phyloP scores from a whole-genome alignment of 2,329 filamentous ascomycete species.

The Colletotrichum sp. region DNA sequence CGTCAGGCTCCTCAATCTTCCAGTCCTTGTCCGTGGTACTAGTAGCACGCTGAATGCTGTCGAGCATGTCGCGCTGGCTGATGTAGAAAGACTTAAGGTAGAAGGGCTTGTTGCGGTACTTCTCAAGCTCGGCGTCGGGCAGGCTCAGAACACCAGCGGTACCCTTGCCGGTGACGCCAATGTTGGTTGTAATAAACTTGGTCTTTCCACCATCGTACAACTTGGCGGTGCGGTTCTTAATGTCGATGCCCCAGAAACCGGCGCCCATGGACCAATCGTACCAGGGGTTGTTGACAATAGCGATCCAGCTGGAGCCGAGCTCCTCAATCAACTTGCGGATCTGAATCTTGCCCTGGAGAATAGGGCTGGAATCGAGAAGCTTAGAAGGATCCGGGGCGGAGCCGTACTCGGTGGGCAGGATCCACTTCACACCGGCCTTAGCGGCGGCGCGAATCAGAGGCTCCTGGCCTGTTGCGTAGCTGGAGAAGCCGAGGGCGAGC shows the following conservation, averaged over 20 bases:
- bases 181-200: constrained; percentile 63
- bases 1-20: constrained; percentile 48
- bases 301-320: constrained; percentile 36
- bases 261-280: constrained; percentile 31
- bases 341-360: constrained; percentile 29
- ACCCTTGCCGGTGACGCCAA: constrained; percentile 56
- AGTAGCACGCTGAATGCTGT: constrained; percentile 61
- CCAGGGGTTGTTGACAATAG: constrained; percentile 36
- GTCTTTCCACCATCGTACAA: constrained; percentile 62
- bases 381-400: constrained; percentile 33
- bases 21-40: constrained; percentile 65
- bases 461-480: constrained; percentile 42
- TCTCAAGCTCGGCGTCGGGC: constrained; percentile 19
- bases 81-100: constrained; percentile 63
- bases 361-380: constrained; percentile 19
- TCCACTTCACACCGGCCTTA: constrained; percentile 56
- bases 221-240: constrained; percentile 30
- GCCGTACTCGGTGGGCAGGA: constrained; percentile 58
- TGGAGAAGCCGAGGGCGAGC: constrained; percentile 16
- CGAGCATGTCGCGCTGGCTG: constrained; percentile 70
- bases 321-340: constrained; percentile 31
- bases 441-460: constrained; percentile 59
- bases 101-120: constrained; percentile 49
- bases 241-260: constrained; percentile 35
- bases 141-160: constrained; percentile 44